Evolutionary conservation across 192 early-diverging fungal species (phyloP), one percentile per base, ranked within the genome.

Genomic region (Backusella luteola): DNA sequence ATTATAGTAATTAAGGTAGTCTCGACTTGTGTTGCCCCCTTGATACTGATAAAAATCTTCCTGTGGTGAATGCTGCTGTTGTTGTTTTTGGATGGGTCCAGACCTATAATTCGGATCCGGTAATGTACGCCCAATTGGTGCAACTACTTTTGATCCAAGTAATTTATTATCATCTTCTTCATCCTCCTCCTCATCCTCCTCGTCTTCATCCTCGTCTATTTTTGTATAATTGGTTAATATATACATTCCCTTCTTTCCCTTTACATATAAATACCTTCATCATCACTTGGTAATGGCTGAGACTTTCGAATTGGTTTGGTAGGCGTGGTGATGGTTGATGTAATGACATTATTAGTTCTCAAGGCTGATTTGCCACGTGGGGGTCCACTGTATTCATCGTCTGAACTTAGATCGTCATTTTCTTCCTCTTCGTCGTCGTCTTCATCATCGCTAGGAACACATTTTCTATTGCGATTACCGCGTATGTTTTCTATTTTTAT

Each of bases 381-480:
- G 12, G 11, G 29, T 17, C 44, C n/a, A 12, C 46, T 67, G 35
- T 42, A 23, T 26, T 56, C 67, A 53, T 74, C 53, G 29, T 75
- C 74, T 71, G 68, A 39, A 41, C 66, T 38, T 23, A 34, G 42
- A 71, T 7, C 38, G 5, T 68, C 26, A n/a, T 73, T 59, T 21
- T 56, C 72, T 19, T 42, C 52, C n/a, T 78, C 77, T 41, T 74
- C 77, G 0, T 76, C 75, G 0, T 78, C 77, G 9, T 78, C 71
- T 66, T 77, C 77, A 74, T 79, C 77, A 70, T 79, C 77, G 32
- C 77, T 79, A 59, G 77, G 77, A 21, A 79, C 67, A 42, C 56
- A 66, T 12, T 73, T 67, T 36, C 72, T 67, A 19, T 74, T 79
- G 26, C 77, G 72, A 59, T 70, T 66, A 23, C 76, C 41, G 38